Evolutionary conservation across 768 basidiomycete species (phyloP).

Genomic region (Boletales sp.): DNA sequence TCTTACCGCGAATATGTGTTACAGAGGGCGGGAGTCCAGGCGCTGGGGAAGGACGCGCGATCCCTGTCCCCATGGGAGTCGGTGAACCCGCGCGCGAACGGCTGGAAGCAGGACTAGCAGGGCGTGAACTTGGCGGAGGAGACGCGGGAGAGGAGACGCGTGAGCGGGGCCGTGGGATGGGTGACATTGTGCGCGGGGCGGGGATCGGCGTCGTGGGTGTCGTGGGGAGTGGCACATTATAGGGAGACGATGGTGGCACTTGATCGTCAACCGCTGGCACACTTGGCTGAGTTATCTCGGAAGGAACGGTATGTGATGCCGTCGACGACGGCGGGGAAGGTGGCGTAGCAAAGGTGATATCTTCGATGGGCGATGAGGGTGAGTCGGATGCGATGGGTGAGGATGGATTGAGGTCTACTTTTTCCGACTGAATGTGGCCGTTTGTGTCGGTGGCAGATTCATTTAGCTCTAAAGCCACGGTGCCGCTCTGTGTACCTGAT

Average conservation of each 20-base stretch:
- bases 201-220: too few relatives aligned
- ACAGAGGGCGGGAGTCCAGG: neutral
- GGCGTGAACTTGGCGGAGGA: conserved; percentile 33
- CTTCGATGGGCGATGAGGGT: conserved; percentile 21
- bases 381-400: conserved; percentile 6
- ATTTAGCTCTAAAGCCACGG: neutral
- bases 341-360: conserved; percentile 18
- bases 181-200: conserved; percentile 15
- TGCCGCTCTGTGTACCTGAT: neutral
- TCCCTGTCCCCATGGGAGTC: conserved; percentile 5
- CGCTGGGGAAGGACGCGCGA: too few relatives aligned
- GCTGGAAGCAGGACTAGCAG: conserved; percentile 15
- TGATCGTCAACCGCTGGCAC: conserved; percentile 3
- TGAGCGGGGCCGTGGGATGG: conserved; percentile 33
- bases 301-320: conserved; percentile 2
- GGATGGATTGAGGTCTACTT: neutral
- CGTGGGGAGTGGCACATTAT: conserved; percentile 22
- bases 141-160: conserved; percentile 22
- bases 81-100: conserved; percentile 28
- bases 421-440: conserved; percentile 7
- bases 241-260: conserved; percentile 17
- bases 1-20: conserved; percentile 16
- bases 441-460: conserved; percentile 4
- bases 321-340: neutral
- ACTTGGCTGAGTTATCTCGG: conserved; percentile 2